Evolutionary conservation across 257 asterid genomes (phyloP).

Genomic region (Plectranthus barbatus): DNA sequence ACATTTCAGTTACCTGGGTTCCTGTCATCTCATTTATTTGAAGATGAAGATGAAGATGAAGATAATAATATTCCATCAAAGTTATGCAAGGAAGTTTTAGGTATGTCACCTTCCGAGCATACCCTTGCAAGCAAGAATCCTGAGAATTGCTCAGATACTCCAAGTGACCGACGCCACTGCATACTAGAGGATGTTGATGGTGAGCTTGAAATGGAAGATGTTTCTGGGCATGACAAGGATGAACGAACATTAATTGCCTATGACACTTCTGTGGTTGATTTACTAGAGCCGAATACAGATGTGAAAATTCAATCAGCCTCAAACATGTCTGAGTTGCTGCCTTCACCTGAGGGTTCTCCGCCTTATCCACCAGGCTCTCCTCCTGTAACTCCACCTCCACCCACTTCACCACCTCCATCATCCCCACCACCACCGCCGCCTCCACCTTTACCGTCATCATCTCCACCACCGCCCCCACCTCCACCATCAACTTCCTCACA

Average conservation of each 20-base stretch:
- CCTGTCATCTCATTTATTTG: slow-evolving; percentile 31
- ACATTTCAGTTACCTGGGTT: slow-evolving; percentile 58
- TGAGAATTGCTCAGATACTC: slow-evolving; percentile 48
- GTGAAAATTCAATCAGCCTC: slow-evolving; percentile 31
- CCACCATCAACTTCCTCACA: slow-evolving; percentile 40
- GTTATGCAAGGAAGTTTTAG: slow-evolving; percentile 32
- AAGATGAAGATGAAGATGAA: slow-evolving; percentile 70
- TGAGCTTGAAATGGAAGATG: slow-evolving; percentile 99
- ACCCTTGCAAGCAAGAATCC: slow-evolving; percentile 45
- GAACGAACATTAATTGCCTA: slow-evolving; percentile 29
- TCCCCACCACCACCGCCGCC: slow-evolving; percentile 34
- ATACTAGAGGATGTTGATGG: slow-evolving; percentile 93
- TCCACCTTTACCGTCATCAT: slow-evolving; percentile 17
- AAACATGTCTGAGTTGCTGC: slow-evolving; percentile 32
- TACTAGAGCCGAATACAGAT: slow-evolving; percentile 20
- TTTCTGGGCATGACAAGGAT: slow-evolving; percentile 68
- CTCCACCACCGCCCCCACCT: slow-evolving; percentile 33
- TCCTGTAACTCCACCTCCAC: slow-evolving; percentile 80
- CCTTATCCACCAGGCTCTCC: slow-evolving; percentile 81
- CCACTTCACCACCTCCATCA: slow-evolving; percentile 66
- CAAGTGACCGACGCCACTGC: slow-evolving; percentile 74
- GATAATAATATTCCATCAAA: slow-evolving; percentile 33
- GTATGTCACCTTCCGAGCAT: slow-evolving; percentile 36
- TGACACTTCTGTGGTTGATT: slow-evolving; percentile 19
- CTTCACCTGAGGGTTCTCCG: slow-evolving; percentile 81